phyloP scores from a whole-genome alignment of 768 basidiomycete genomes.

The Lactarius vividus region DNA sequence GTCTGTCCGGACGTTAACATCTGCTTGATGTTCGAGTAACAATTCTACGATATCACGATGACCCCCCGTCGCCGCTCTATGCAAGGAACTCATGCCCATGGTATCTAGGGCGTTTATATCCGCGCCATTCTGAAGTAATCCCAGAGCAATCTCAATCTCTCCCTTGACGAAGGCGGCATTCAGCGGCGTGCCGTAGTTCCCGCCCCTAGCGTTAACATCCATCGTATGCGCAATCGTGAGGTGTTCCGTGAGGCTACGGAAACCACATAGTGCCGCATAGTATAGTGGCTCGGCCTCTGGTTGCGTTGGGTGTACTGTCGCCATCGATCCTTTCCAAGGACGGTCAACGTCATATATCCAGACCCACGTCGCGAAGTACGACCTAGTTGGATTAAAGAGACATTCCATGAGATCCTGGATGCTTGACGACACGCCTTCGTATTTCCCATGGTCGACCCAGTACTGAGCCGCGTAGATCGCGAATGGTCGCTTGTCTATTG shows the following conservation, averaged over 20 bases:
- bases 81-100: rapidly evolving
- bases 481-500: background rate
- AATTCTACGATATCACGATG: background rate
- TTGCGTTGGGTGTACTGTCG: background rate
- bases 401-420: background rate
- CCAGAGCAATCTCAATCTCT: background rate
- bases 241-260: background rate
- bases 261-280: background rate
- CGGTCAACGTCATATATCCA: slow-evolving; percentile 7
- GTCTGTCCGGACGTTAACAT: background rate
- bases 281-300: background rate
- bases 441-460: slow-evolving; percentile 8
- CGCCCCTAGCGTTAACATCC: background rate
- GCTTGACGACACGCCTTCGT: background rate
- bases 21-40: background rate
- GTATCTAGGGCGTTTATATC: background rate
- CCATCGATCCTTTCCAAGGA: background rate
- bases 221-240: background rate
- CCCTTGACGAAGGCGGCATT: background rate
- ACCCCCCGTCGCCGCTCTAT: background rate
- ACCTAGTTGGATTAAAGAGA: background rate
- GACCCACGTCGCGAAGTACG: slow-evolving; percentile 12
- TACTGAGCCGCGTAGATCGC: background rate
- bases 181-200: background rate
- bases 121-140: background rate